Evolutionary conservation across 371 early-diverging fungal genomes (phyloP).

Genomic region (Mycotypha africana): DNA sequence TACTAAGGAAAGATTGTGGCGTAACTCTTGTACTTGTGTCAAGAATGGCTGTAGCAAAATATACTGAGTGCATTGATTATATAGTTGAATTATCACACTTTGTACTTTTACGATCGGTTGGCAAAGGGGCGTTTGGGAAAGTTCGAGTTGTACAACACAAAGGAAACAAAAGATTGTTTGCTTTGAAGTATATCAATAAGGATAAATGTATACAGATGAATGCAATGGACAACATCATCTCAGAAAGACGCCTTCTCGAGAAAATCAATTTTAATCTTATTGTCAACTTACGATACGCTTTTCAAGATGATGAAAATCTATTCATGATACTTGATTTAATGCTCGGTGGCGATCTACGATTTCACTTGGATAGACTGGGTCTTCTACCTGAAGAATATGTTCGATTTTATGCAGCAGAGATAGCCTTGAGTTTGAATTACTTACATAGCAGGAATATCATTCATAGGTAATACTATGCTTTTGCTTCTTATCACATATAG

Average conservation of each 20-base stretch:
- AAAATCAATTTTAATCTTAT: constrained; percentile 45
- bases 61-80: no score
- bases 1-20: no score
- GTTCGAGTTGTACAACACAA: constrained; percentile 87
- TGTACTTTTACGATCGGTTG: constrained; percentile 60
- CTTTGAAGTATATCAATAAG: constrained; percentile 62
- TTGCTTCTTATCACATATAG: no score
- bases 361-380: constrained; percentile 63
- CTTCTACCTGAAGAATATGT: constrained; percentile 66
- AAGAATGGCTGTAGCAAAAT: no score
- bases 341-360: constrained; percentile 88
- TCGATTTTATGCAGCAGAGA: constrained; percentile 74
- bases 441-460: constrained; percentile 60
- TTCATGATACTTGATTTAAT: constrained; percentile 80
- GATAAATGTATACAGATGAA: constrained; percentile 51
- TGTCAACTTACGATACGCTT: constrained; percentile 74
- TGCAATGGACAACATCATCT: constrained; percentile 50
- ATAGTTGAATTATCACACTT: constrained; percentile 59
- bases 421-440: constrained; percentile 62
- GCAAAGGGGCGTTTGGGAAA: constrained; percentile 76
- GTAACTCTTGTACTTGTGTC: no score
- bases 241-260: constrained; percentile 52
- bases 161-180: constrained; percentile 49
- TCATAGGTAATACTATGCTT: constrained; percentile 46
- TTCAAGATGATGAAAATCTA: constrained; percentile 78